A percentile compares a stretch with the other conserved stretches of the same genome.
These are phyloP conservation scores for Lachnellula arida DNA, from an alignment of 2,329 filamentous ascomycete genomes.

Conservation along the genomic window DNA sequence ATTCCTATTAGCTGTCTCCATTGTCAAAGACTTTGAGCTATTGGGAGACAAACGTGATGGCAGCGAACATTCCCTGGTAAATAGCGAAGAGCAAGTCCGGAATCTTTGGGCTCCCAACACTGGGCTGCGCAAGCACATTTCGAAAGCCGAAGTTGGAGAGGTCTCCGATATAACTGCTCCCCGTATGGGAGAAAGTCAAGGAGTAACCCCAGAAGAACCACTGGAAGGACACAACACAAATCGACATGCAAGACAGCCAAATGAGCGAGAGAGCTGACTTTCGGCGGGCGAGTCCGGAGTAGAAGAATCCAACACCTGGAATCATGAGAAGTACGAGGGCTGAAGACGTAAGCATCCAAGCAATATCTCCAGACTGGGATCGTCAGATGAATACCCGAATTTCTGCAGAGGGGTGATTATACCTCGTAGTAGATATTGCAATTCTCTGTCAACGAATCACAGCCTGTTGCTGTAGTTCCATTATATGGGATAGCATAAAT, in stretches of 20 bases:
- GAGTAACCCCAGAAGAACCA: slow-evolving; percentile 61
- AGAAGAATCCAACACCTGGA: slow-evolving; percentile 91
- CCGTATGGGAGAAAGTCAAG: slow-evolving; percentile 52
- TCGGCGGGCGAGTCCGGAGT: slow-evolving; percentile 80
- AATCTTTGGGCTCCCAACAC: slow-evolving; percentile 66
- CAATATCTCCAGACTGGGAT: slow-evolving; percentile 76
- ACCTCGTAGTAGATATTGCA: slow-evolving; percentile 84
- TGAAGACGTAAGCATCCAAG: slow-evolving; percentile 76
- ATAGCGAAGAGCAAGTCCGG: slow-evolving; percentile 82
- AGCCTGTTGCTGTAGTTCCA: slow-evolving; percentile 51
- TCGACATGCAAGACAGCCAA: slow-evolving; percentile 85
- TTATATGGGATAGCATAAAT: slow-evolving; percentile 41
- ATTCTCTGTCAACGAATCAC: slow-evolving; percentile 57
- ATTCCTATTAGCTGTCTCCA: not conserved
- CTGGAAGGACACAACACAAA: slow-evolving; percentile 79
- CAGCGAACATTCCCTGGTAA: slow-evolving; percentile 85
- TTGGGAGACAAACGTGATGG: slow-evolving; percentile 52
- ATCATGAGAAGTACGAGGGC: slow-evolving; percentile 89
- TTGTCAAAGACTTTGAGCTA: not conserved
- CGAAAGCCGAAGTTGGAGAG: slow-evolving; percentile 57
- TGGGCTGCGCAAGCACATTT: slow-evolving; percentile 69
- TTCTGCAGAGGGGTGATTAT: slow-evolving; percentile 16
- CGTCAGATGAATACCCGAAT: slow-evolving; percentile 38
- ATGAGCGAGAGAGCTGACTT: slow-evolving; percentile 88
- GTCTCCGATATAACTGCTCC: slow-evolving; percentile 8